Evolutionary conservation across 2,329 filamentous ascomycete species (phyloP), one percentile per base, ranked within the genome.

Genomic region (Penicillium brasilianum): DNA sequence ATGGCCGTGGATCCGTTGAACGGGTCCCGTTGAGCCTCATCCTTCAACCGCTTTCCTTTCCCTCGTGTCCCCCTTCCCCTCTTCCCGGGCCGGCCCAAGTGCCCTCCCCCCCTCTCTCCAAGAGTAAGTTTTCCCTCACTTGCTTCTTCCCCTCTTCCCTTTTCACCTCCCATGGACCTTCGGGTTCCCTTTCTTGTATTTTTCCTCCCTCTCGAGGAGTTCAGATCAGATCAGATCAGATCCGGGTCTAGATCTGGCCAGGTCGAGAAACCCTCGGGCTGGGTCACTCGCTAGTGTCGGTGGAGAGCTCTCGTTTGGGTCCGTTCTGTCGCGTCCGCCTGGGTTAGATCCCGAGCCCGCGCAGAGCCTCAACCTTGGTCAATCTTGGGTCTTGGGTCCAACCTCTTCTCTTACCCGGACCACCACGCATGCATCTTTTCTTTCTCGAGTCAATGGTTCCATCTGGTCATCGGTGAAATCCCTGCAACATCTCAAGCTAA

Each of bases 21-120:
- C 6, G 25, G 25, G 37, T 20, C 37, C 41, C 32, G 25, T 46
- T 46, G 53, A 56, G 53, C 53, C 53, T 56, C 51, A 54, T 44
- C 7, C 51, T 14, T 37, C 20, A 30, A 37, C 51, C 50, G 32
- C 44, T 20, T 8, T 67, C 48, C 13, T 62, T 36, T 66, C 69
- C 60, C 63, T 69, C 60, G 65, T 68, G 62, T 77, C 73, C 71
- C 6, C 36, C n/a, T 36, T 22, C 36, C 51, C 51, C 51, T 54
- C 50, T 53, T 52, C 25, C 50, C 22, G 50, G 20, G n/a, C 36
- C 32, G 13, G 34, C 50, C 32, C 32, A 32, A 53, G 30, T 36
- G 37, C 41, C 41, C 20, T 7, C 32, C 25, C 25, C 25, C 25
- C 6, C 25, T 28, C 25, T 28, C 34, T n/a, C 30, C 13, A 25